A percentile compares a stretch with the other conserved stretches of the same genome.
phyloP scores from a whole-genome alignment of 1,284 basidiomycete species.

The Neotropicomus parvogracilis region DNA sequence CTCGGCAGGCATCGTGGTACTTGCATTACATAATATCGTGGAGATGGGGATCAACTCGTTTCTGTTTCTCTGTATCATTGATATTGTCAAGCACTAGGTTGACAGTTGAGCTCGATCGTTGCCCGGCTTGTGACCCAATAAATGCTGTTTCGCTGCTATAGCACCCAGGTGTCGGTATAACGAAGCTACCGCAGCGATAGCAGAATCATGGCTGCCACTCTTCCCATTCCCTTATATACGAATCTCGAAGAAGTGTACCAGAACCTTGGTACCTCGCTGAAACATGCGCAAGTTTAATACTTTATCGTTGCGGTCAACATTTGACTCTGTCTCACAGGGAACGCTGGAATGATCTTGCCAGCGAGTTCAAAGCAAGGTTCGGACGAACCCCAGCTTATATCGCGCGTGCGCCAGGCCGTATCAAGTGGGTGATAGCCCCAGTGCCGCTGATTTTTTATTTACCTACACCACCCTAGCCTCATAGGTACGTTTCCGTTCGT shows the following conservation, averaged over 20 bases:
- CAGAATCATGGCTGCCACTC: slow-evolving; percentile 48
- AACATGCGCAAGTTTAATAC: slow-evolving; percentile 46
- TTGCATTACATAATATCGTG: no score
- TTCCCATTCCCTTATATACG: slow-evolving; percentile 63
- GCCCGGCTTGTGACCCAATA: no score
- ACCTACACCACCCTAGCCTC: slow-evolving; percentile 20
- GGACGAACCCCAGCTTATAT: slow-evolving; percentile 68
- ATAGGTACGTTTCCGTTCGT: slow-evolving; percentile 27
- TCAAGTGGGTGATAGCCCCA: slow-evolving; percentile 54
- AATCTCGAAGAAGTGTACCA: slow-evolving; percentile 59
- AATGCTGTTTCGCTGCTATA: no score
- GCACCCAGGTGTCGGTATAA: no score
- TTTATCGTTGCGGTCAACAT: background rate
- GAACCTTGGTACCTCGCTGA: slow-evolving; percentile 51
- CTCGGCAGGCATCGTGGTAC: no score
- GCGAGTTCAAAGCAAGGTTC: slow-evolving; percentile 63
- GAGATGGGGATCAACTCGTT: no score
- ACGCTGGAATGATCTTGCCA: slow-evolving; percentile 63
- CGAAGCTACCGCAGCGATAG: no score
- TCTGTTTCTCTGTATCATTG: no score
- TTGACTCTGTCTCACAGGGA: slow-evolving; percentile 33
- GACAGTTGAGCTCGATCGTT: no score
- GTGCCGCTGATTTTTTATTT: background rate
- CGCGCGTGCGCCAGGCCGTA: slow-evolving; percentile 78
- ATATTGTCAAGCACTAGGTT: no score